Conservation (phyloP, 2,329 filamentous ascomycete species). For the Dendryphion nanum region DNA sequence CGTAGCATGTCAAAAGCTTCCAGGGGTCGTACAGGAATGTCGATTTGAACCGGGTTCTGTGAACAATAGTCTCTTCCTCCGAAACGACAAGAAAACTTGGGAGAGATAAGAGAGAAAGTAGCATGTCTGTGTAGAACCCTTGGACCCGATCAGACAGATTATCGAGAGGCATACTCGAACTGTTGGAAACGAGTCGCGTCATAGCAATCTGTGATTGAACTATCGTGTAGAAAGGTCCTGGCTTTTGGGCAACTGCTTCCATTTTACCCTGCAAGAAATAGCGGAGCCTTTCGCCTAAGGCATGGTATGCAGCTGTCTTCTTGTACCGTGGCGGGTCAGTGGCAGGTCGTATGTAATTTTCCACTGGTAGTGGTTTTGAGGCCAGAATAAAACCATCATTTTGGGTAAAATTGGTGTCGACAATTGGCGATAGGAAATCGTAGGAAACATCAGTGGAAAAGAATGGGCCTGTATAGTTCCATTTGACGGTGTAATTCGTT, state of each 20-base stretch:
- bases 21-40: constrained; percentile 30
- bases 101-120: constrained; percentile 34
- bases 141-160: constrained; percentile 25
- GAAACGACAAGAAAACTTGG: constrained; percentile 31
- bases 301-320: constrained; percentile 34
- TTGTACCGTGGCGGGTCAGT: constrained; percentile 25
- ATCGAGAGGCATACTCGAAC: constrained; percentile 24
- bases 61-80: constrained; percentile 13
- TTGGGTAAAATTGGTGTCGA: constrained; percentile 28
- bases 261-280: constrained; percentile 30
- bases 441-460: constrained; percentile 19
- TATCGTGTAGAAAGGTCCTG: constrained; percentile 25
- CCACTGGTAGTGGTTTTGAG: constrained; percentile 19
- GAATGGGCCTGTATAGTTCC: constrained; percentile 29
- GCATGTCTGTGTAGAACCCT: constrained; percentile 32
- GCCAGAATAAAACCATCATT: constrained; percentile 41
- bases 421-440: constrained; percentile 24
- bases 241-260: constrained; percentile 24
- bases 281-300: constrained; percentile 30
- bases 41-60: constrained; percentile 21
- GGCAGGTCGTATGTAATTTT: constrained; percentile 25
- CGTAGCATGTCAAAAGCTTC: constrained; percentile 36
- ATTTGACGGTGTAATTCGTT: constrained; percentile 32
- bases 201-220: constrained; percentile 38
- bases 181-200: constrained; percentile 43